These are phyloP conservation scores for Drechmeria coniospora DNA, from an alignment of 2,329 filamentous ascomycete species.

Conservation along the genomic window DNA sequence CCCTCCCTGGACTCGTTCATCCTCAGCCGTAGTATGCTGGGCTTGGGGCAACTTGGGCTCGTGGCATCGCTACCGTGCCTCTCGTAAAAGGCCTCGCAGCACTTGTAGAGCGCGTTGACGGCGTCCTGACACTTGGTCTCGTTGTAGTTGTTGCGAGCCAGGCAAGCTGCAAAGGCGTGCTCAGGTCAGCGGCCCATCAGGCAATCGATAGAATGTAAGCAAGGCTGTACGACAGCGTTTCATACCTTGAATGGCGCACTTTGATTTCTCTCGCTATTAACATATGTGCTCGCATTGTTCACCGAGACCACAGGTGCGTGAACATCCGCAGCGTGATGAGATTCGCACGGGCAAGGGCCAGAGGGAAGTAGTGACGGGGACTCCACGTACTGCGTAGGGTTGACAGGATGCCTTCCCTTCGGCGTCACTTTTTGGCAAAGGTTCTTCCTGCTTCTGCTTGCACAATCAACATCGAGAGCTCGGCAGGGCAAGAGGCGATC, in stretches of 20 bases:
- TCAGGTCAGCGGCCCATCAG: neutral
- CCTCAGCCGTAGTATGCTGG: constrained; percentile 64
- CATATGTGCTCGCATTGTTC: no score
- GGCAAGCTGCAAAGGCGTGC: constrained; percentile 47
- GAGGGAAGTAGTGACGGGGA: neutral
- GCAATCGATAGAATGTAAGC: neutral
- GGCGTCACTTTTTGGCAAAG: constrained; percentile 49
- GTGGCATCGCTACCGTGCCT: constrained; percentile 60
- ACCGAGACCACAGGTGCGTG: no score
- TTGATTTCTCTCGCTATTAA: constrained; percentile 3
- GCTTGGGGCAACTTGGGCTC: constrained; percentile 74
- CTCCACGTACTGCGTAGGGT: constrained; percentile 53
- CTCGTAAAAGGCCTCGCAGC: constrained; percentile 80
- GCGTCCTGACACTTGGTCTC: constrained; percentile 67
- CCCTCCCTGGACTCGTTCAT: constrained; percentile 54
- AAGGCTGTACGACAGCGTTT: neutral
- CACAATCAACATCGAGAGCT: neutral
- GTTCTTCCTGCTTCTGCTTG: constrained; percentile 5
- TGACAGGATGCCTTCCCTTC: constrained; percentile 69
- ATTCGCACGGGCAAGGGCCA: neutral
- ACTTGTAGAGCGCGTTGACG: constrained; percentile 81
- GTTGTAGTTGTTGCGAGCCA: constrained; percentile 71
- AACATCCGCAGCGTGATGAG: no score
- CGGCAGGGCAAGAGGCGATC: no score
- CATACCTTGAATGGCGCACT: constrained; percentile 84